Evolutionary conservation across 768 basidiomycete genomes (phyloP).

Genomic region (Hericium coralloides): DNA sequence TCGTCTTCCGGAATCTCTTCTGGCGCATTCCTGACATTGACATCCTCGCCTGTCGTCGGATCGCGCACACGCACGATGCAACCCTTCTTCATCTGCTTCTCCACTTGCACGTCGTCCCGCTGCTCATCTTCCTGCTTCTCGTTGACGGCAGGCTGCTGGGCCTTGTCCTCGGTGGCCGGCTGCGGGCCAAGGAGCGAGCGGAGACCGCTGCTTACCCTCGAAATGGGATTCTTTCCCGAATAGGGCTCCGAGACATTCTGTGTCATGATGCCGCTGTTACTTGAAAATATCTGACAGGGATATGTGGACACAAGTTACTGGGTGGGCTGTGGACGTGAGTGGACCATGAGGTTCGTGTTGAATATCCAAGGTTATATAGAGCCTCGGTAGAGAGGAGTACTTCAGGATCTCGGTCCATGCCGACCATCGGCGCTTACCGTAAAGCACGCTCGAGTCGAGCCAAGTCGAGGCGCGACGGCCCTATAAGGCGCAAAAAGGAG

Average conservation of each 20-base stretch:
- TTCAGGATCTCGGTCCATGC: too few species aligned
- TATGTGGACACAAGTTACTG: too few species aligned
- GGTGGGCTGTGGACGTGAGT: too few species aligned
- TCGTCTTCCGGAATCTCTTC: slow-evolving; percentile 17
- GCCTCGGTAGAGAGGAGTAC: neutral
- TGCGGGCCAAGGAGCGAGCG: slow-evolving; percentile 21
- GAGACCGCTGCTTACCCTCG: slow-evolving; percentile 21
- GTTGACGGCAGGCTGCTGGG: neutral
- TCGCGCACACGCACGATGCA: slow-evolving; percentile 31
- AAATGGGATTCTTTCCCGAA: slow-evolving; percentile 26
- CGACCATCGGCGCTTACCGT: too few species aligned
- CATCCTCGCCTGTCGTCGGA: slow-evolving; percentile 39
- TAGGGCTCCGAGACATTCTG: slow-evolving; percentile 22
- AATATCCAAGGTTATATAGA: too few species aligned
- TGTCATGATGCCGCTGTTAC: slow-evolving; percentile 12
- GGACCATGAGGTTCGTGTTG: too few species aligned
- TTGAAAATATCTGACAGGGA: too few species aligned
- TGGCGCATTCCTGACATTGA: slow-evolving; percentile 38
- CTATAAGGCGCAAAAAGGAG: too few species aligned
- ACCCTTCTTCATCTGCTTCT: slow-evolving; percentile 21
- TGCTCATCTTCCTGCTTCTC: slow-evolving; percentile 1
- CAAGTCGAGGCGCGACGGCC: too few species aligned
- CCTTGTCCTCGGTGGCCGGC: slow-evolving; percentile 20
- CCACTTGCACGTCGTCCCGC: slow-evolving; percentile 20
- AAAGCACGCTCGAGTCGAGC: too few species aligned